Conservation (phyloP, 768 basidiomycete genomes). For the Suillus bovinus region DNA sequence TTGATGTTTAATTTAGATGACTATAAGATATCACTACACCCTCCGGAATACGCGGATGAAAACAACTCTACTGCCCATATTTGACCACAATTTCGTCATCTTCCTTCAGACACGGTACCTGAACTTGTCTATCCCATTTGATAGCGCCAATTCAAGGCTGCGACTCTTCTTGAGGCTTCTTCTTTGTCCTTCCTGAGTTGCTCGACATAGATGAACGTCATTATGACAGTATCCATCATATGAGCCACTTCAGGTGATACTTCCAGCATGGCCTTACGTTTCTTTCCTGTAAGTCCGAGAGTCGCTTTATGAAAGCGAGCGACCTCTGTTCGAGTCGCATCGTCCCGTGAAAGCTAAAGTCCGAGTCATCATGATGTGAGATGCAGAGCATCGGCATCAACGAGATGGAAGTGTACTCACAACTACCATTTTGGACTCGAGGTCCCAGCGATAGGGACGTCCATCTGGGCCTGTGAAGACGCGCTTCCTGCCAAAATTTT, state of each 20-base stretch:
- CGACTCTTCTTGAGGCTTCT: not conserved
- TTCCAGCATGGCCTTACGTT: slow-evolving; percentile 12
- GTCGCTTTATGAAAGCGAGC: slow-evolving; percentile 21
- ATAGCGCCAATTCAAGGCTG: not conserved
- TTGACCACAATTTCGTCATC: too few species aligned
- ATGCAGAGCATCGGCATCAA: not conserved
- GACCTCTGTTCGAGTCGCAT: slow-evolving; percentile 17
- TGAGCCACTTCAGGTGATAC: slow-evolving; percentile 11
- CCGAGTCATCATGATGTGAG: not conserved
- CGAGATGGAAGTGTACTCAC: not conserved
- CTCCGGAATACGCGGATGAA: too few species aligned
- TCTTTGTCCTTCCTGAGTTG: slow-evolving; percentile 13
- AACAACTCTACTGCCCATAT: too few species aligned
- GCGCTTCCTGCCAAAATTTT: not conserved
- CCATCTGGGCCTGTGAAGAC: slow-evolving; percentile 7
- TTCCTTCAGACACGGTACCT: too few species aligned
- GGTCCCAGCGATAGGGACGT: slow-evolving; percentile 7
- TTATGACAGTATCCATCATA: slow-evolving; percentile 14
- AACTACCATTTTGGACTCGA: not conserved
- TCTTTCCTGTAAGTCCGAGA: slow-evolving; percentile 11
- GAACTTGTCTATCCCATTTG: too few species aligned
- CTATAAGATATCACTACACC: too few species aligned
- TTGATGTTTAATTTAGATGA: too few species aligned
- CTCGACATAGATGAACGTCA: slow-evolving; percentile 19
- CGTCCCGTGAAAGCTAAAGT: slow-evolving; percentile 16